Conservation (phyloP, 257 asterid genomes). For the Plantago elongata region DNA sequence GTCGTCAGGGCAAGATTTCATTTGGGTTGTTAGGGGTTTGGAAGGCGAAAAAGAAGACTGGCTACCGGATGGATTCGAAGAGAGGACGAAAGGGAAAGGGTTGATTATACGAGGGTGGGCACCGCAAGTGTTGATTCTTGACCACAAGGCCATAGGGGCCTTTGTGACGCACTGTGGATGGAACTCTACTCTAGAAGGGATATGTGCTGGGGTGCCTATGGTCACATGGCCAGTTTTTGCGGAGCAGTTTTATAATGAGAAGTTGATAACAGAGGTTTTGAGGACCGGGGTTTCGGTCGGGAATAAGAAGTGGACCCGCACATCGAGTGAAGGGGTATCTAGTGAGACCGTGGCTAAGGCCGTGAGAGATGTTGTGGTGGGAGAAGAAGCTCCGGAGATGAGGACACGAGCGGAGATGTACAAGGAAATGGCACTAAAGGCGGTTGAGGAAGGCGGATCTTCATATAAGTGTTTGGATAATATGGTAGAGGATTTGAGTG, state of each 20-base stretch:
- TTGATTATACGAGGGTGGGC: conserved; percentile 39
- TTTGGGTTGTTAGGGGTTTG: conserved; percentile 56
- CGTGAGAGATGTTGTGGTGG: conserved; percentile 26
- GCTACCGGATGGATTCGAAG: conserved; percentile 55
- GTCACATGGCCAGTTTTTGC: conserved; percentile 54
- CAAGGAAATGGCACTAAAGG: conserved; percentile 38
- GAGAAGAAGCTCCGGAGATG: conserved; percentile 29
- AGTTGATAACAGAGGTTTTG: conserved; percentile 34
- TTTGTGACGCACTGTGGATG: conserved; percentile 59
- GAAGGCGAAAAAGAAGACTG: conserved; percentile 29
- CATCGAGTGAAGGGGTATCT: conserved; percentile 16
- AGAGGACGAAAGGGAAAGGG: conserved; percentile 41
- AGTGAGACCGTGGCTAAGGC: conserved; percentile 31
- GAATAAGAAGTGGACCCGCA: conserved; percentile 17
- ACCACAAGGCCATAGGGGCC: conserved; percentile 30
- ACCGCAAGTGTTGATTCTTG: conserved; percentile 35
- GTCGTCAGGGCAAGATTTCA: conserved; percentile 45
- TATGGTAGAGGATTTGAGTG: conserved; percentile 36
- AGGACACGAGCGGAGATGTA: conserved; percentile 27
- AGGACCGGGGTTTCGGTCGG: conserved; percentile 42
- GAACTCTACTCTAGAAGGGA: conserved; percentile 44
- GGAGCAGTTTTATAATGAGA: conserved; percentile 46
- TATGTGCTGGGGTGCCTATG: conserved; percentile 42
- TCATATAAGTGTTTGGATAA: conserved; percentile 38
- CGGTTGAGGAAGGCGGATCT: conserved; percentile 60